Percentiles rank a stretch among this genome's conserved stretches.
These are phyloP conservation scores for Glebionis coronaria DNA, from an alignment of 129 eudicot species.

Conservation along the genomic window DNA sequence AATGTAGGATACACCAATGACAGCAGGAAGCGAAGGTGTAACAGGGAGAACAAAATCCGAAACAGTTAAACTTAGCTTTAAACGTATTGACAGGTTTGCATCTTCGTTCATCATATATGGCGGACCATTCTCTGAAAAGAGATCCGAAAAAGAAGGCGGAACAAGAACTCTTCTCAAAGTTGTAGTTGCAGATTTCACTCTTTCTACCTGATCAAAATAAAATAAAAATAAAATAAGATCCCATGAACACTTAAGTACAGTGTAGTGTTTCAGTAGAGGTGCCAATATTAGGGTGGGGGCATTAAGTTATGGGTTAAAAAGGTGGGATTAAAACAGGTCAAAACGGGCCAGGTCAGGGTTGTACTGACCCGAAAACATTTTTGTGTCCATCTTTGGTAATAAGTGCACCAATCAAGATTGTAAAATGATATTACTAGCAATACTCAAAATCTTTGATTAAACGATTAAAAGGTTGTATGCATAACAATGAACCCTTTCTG, in stretches of 20 bases:
- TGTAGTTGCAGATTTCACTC: conserved; percentile 74
- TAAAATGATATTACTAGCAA: not conserved
- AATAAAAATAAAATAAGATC: conserved; percentile 9
- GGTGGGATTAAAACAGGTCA: no score
- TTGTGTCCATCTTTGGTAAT: not conserved
- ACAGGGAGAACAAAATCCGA: conserved; percentile 90
- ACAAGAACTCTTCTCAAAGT: conserved; percentile 70
- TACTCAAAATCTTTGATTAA: not conserved
- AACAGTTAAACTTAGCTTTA: conserved; percentile 76
- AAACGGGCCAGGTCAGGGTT: no score
- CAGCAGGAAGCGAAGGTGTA: conserved; percentile 97
- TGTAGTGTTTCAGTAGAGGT: no score
- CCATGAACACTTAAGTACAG: conserved; percentile 10
- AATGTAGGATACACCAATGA: conserved; percentile 88
- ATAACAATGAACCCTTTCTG: not conserved
- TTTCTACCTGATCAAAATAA: conserved; percentile 52
- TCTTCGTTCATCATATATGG: conserved; percentile 96
- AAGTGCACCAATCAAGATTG: no score
- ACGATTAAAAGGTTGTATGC: conserved; percentile 5
- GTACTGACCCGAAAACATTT: not conserved
- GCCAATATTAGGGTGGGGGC: no score
- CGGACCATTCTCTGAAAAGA: conserved; percentile 59
- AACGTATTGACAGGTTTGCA: conserved; percentile 68
- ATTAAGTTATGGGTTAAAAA: no score
- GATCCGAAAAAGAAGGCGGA: conserved; percentile 79